phyloP scores from a whole-genome alignment of 768 basidiomycete genomes.

The Lactarius deliciosus region DNA sequence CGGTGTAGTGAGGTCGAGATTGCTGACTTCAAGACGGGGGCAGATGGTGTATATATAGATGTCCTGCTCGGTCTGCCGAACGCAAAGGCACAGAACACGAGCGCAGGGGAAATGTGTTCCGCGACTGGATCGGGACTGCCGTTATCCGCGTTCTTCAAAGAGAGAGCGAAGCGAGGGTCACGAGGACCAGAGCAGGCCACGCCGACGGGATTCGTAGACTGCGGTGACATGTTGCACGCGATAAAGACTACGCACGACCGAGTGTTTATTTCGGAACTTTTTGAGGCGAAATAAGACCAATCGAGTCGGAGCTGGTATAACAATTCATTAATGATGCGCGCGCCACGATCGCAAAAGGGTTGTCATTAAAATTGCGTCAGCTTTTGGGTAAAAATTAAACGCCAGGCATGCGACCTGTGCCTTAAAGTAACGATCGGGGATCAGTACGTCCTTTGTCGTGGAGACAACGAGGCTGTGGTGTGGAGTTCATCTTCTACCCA shows the following conservation, averaged over 20 bases:
- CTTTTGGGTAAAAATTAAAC: not conserved
- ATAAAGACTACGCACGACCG: not conserved
- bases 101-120: not conserved
- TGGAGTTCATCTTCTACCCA: not conserved
- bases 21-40: not conserved
- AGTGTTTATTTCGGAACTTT: not conserved
- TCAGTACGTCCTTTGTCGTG: not conserved
- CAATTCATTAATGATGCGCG: not conserved
- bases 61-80: not conserved
- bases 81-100: not conserved
- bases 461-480: not conserved
- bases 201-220: not conserved
- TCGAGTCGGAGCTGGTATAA: not conserved
- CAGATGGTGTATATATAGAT: not conserved
- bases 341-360: not conserved
- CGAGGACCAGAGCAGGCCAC: not conserved
- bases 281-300: not conserved
- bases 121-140: no score
- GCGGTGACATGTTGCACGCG: not conserved
- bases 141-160: not conserved
- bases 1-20: not conserved
- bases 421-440: not conserved
- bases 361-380: not conserved
- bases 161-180: not conserved
- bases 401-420: not conserved